These are phyloP conservation scores for Microsporum audouinii DNA, from an alignment of 2,329 filamentous ascomycete species.

Conservation along the genomic window DNA sequence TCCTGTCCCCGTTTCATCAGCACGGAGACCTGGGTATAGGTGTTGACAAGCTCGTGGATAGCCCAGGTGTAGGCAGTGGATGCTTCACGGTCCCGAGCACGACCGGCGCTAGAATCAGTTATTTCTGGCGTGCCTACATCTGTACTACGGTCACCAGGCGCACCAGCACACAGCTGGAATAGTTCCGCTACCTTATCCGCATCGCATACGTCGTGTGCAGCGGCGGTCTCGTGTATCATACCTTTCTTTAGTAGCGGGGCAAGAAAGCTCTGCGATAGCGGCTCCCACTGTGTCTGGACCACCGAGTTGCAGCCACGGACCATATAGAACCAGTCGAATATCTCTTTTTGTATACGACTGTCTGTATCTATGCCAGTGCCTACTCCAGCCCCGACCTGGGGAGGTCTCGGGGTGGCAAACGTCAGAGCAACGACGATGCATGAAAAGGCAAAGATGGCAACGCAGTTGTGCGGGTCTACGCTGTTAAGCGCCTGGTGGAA, in stretches of 20 bases:
- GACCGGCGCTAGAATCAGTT: background rate
- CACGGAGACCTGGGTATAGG: conserved; percentile 21
- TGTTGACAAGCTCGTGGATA: conserved; percentile 22
- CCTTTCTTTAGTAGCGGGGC: conserved; percentile 22
- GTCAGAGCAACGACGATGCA: conserved; percentile 22
- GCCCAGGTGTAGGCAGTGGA: conserved; percentile 20
- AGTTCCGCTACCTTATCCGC: conserved; percentile 21
- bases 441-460: conserved; percentile 28
- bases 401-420: conserved; percentile 15
- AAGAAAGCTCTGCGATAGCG: conserved; percentile 20
- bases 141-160: background rate
- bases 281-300: conserved; percentile 20
- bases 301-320: conserved; percentile 23
- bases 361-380: conserved; percentile 7
- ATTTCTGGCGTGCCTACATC: background rate
- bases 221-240: conserved; percentile 19
- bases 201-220: conserved; percentile 18
- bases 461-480: conserved; percentile 29
- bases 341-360: conserved; percentile 19
- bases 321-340: conserved; percentile 23
- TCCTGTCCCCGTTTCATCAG: conserved; percentile 17
- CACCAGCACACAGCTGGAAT: conserved; percentile 17
- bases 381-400: conserved; percentile 8
- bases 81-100: conserved; percentile 15
- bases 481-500: conserved; percentile 21